Evolutionary conservation across 2,329 filamentous ascomycete species (phyloP).

Genomic region (Curvularia sp.): DNA sequence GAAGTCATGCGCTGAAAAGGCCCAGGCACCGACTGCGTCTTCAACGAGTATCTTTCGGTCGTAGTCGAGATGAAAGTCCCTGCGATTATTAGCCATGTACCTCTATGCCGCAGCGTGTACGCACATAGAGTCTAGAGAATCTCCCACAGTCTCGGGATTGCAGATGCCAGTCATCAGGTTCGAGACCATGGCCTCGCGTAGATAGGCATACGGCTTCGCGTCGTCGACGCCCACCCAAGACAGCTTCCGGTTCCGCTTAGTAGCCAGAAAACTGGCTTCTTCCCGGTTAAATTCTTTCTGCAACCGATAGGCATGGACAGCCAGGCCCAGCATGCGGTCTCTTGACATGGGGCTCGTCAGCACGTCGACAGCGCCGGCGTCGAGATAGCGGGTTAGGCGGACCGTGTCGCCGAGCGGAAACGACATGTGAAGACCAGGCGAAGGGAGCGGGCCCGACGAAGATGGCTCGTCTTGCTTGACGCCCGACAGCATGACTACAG

Average conservation of each 20-base stretch:
- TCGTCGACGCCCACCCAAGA: conserved; percentile 92
- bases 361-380: conserved; percentile 86
- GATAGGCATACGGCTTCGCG: conserved; percentile 84
- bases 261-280: conserved; percentile 73
- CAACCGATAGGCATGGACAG: conserved; percentile 82
- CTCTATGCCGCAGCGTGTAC: conserved; percentile 20
- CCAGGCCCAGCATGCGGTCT: conserved; percentile 75
- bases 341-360: conserved; percentile 78
- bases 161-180: conserved; percentile 90
- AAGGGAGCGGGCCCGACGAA: conserved; percentile 36
- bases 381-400: conserved; percentile 74
- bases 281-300: conserved; percentile 78
- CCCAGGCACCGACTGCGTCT: conserved; percentile 76
- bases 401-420: conserved; percentile 57
- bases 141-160: conserved; percentile 68
- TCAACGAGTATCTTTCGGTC: conserved; percentile 72
- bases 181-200: conserved; percentile 93
- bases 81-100: conserved; percentile 37
- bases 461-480: conserved; percentile 43
- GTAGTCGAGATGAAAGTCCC: conserved; percentile 70
- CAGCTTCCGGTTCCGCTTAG: conserved; percentile 78
- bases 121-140: conserved; percentile 67
- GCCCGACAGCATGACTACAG: conserved; percentile 51
- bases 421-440: conserved; percentile 44
- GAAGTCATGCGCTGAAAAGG: conserved; percentile 88